Conservation (phyloP, 192 early-diverging fungal genomes). For the Podochytrium sp. region DNA sequence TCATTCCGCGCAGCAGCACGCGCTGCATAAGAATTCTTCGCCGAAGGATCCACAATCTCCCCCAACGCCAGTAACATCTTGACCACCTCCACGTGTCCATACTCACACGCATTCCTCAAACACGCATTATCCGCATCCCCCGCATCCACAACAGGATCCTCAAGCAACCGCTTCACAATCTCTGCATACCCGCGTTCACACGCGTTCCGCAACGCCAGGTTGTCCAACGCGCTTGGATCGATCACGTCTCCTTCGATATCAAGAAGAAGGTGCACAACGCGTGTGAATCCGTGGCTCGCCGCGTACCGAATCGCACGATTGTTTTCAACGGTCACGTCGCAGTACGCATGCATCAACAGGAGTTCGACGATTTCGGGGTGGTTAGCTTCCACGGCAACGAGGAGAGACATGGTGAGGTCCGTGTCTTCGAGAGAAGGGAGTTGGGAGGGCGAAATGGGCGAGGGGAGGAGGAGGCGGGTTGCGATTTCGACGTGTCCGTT, state of each 20-base stretch:
- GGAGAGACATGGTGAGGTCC: neutral
- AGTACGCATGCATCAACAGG: neutral
- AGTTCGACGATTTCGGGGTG: conserved; percentile 10
- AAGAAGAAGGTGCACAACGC: neutral
- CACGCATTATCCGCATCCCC: conserved; percentile 12
- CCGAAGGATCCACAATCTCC: conserved; percentile 4
- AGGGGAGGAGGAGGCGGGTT: neutral
- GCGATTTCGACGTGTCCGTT: neutral
- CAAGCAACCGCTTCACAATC: conserved; percentile 8
- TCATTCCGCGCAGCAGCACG: conserved; percentile 11
- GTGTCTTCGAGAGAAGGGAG: too few relatives aligned
- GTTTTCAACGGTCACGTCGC: neutral
- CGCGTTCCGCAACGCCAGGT: neutral
- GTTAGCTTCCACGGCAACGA: neutral
- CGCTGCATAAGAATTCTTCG: neutral
- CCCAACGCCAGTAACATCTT: conserved; percentile 1
- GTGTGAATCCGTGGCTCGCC: neutral
- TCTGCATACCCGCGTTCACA: conserved; percentile 12
- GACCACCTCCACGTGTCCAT: conserved; percentile 17
- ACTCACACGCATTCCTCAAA: neutral
- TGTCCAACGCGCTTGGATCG: neutral
- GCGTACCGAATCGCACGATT: conserved; percentile 4
- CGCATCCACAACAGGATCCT: conserved; percentile 13
- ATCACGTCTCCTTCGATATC: neutral
- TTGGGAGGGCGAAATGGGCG: neutral